A percentile compares a stretch with the other conserved stretches of the same genome.
Evolutionary conservation across 306 rosid species (phyloP).

Genomic region (Sechiopsis laciniata): DNA sequence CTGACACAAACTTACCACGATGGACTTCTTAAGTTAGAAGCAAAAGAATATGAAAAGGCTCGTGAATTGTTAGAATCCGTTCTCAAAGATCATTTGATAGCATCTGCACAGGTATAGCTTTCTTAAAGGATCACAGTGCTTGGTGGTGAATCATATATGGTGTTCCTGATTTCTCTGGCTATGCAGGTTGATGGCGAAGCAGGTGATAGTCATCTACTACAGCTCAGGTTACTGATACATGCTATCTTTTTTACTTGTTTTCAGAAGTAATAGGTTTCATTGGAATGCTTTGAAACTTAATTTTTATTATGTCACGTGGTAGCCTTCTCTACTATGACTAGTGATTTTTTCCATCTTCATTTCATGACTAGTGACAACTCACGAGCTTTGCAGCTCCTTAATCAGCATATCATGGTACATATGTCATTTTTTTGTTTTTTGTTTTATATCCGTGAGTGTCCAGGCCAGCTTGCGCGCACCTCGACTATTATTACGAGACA

Average conservation of each 20-base stretch:
- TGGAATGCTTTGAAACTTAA: not conserved
- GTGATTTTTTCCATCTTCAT: not conserved
- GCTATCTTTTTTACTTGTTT: conserved; percentile 15
- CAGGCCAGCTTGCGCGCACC: too few relatives aligned
- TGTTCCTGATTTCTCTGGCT: conserved; percentile 21
- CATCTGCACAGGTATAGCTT: conserved; percentile 51
- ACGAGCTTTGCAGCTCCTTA: not conserved
- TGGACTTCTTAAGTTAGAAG: conserved; percentile 78
- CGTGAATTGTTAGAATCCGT: conserved; percentile 71
- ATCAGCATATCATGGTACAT: not conserved
- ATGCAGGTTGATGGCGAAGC: conserved; percentile 66
- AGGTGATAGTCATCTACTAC: conserved; percentile 75
- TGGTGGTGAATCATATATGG: conserved; percentile 20
- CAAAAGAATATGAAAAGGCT: conserved; percentile 78
- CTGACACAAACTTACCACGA: conserved; percentile 89
- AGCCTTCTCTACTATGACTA: not conserved
- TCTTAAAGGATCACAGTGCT: conserved; percentile 7
- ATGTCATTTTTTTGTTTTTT: too few relatives aligned
- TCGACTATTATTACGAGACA: too few relatives aligned
- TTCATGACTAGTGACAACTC: not conserved
- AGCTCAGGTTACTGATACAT: conserved; percentile 63
- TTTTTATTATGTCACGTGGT: not conserved
- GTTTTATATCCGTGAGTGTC: too few relatives aligned
- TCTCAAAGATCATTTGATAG: conserved; percentile 71
- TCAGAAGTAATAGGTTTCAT: not conserved